Conservation (phyloP, 208 protist genomes). For the Trypanosoma platydactyli region DNA sequence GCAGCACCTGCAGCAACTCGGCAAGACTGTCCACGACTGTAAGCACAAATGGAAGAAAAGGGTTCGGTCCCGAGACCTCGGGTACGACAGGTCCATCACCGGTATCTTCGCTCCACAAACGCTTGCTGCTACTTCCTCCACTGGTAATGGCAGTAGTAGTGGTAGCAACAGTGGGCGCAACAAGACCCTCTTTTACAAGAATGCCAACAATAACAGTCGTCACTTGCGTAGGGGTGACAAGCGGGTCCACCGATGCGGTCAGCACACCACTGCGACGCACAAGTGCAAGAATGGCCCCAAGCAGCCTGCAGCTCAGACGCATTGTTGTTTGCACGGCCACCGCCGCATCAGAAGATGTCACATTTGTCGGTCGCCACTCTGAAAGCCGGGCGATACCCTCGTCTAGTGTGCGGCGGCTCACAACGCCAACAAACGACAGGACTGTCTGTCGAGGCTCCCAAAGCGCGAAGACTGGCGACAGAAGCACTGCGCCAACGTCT, state of each 20-base stretch:
- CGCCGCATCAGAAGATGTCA: conserved; percentile 27
- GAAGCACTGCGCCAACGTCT: conserved; percentile 52
- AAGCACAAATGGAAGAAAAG: conserved; percentile 34
- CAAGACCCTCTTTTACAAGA: conserved; percentile 39
- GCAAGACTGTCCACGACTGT: conserved; percentile 31
- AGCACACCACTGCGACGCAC: conserved; percentile 34
- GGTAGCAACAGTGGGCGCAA: conserved; percentile 2
- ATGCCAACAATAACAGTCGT: conserved; percentile 22
- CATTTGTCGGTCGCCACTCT: conserved; percentile 39
- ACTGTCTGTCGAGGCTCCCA: conserved; percentile 51
- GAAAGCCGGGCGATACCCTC: conserved; percentile 38
- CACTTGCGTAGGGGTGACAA: conserved; percentile 29
- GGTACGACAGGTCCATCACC: not conserved
- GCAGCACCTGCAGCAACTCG: conserved; percentile 34
- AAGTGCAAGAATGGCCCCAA: conserved; percentile 31
- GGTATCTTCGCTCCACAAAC: conserved; percentile 11
- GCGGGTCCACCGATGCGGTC: conserved; percentile 25
- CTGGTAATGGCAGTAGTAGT: not conserved
- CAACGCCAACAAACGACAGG: conserved; percentile 29
- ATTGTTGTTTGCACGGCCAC: conserved; percentile 31
- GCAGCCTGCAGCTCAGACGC: conserved; percentile 31
- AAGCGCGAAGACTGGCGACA: conserved; percentile 43
- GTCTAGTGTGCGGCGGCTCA: conserved; percentile 27
- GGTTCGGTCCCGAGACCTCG: conserved; percentile 16
- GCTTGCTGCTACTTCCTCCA: conserved; percentile 20